phyloP scores from a whole-genome alignment of 2,329 filamentous ascomycete genomes.

The Esteya vermicola region DNA sequence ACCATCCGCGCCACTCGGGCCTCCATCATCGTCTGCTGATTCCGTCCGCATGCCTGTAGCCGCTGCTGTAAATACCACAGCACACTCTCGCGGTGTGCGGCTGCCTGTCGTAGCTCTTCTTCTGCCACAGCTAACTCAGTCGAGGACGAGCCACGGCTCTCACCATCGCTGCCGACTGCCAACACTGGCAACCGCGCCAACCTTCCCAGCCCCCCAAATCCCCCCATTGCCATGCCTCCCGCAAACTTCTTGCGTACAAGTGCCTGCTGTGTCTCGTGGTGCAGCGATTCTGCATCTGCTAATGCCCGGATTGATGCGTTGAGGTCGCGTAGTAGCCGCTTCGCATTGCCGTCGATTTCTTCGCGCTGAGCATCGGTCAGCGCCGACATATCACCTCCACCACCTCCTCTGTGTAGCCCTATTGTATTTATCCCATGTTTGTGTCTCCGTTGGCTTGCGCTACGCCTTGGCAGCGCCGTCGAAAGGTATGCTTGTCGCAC shows the following conservation, averaged over 20 bases:
- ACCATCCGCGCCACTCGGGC: slow-evolving; percentile 74
- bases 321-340: slow-evolving; percentile 71
- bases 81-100: slow-evolving; percentile 65
- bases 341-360: slow-evolving; percentile 75
- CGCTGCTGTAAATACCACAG: slow-evolving; percentile 67
- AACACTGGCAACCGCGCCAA: background rate
- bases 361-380: slow-evolving; percentile 75
- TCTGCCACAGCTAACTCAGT: slow-evolving; percentile 61
- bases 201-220: slow-evolving; percentile 14
- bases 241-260: slow-evolving; percentile 57
- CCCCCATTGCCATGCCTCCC: too few relatives aligned
- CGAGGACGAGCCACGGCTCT: too few relatives aligned
- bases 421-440: too few relatives aligned
- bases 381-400: slow-evolving; percentile 26
- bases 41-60: slow-evolving; percentile 60
- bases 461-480: slow-evolving; percentile 50
- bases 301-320: slow-evolving; percentile 69
- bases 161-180: slow-evolving; percentile 18
- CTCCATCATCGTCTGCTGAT: slow-evolving; percentile 89
- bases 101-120: slow-evolving; percentile 49
- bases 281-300: slow-evolving; percentile 67
- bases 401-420: too few relatives aligned
- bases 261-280: slow-evolving; percentile 59
- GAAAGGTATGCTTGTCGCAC: slow-evolving; percentile 89
- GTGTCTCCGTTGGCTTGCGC: slow-evolving; percentile 23